Base-by-base conservation (phyloP, 2,329 filamentous ascomycete genomes). In the Verticillium tricorpus region DNA sequence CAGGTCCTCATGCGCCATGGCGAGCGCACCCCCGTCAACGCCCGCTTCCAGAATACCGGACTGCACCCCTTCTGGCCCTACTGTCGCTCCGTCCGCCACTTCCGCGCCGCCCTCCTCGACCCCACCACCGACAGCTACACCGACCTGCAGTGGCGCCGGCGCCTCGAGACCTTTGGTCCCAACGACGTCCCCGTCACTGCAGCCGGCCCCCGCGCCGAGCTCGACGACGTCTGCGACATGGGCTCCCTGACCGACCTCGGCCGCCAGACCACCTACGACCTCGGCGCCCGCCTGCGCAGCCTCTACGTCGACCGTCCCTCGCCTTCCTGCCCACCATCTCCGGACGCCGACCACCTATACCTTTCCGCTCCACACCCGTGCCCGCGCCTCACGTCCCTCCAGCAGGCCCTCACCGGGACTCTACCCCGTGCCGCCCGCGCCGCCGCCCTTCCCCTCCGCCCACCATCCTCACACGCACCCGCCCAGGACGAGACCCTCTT, bases 1-100 rank as follows among this genome's bases (percentile, higher is more conserved):
- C 95, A 99, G 78, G 83, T 98, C 69, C 85, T 93, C 65, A 84
- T 93, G 70, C 88, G 90, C 62, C 90, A 93, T 76, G 90, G 90
- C 77, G 86, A 89, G 79, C 89, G 94, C 62, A 94, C 89, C 8
- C 94, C 94, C 32, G 91, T 98, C 32, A 90, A 87, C 62, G 84
- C 91, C n/a, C 89, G 95, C 45, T 97, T 99, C 74, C 85, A 91
- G 71, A 95, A 94, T 77, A 85, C 85, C 57, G 87, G 86, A 12
- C 81, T 89, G n/a, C 73, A 78, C 54, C 72, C 82, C 58, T 88
- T 87, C 76, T 99, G 95, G 95, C 92, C 95, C 1, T 98, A 97
- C 77, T 99, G 95, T 78, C 85, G 85, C 66, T 86, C 89, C 61
- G 91, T 90, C 25, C 85, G 86, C 63, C 88, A 89, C 67, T 83